Percentiles rank a stretch among this genome's conserved stretches.
These are phyloP conservation scores for Leccinum subgranulosum DNA, from an alignment of 768 basidiomycete genomes.

Conservation along the genomic window DNA sequence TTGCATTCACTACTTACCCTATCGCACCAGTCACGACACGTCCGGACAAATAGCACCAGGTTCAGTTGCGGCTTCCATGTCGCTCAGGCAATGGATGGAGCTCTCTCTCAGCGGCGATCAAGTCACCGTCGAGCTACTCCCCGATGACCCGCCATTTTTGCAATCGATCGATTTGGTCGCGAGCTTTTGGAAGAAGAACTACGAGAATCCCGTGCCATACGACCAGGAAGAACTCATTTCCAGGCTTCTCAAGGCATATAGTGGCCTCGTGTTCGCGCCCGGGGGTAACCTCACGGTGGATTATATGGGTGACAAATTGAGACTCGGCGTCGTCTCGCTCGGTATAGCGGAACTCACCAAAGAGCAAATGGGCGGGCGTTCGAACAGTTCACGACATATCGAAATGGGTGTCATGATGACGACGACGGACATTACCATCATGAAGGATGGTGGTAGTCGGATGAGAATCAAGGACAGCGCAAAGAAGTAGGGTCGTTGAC, in stretches of 20 bases:
- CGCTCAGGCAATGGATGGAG: constrained; percentile 88
- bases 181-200: constrained; percentile 54
- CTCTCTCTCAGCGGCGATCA: constrained; percentile 75
- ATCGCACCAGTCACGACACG: constrained; percentile 65
- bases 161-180: constrained; percentile 80
- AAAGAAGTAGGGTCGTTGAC: constrained; percentile 64
- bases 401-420: constrained; percentile 79
- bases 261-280: constrained; percentile 62
- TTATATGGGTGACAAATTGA: constrained; percentile 82
- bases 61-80: constrained; percentile 68
- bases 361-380: constrained; percentile 49
- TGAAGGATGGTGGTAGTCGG: constrained; percentile 75
- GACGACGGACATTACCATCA: constrained; percentile 86
- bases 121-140: constrained; percentile 65
- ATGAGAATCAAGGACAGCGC: constrained; percentile 92
- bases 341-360: constrained; percentile 59
- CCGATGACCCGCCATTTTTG: constrained; percentile 58
- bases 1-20: constrained; percentile 26
- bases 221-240: constrained; percentile 83
- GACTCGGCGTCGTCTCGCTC: constrained; percentile 61
- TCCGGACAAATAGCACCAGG: constrained; percentile 69
- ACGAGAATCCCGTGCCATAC: constrained; percentile 65
- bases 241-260: constrained; percentile 74
- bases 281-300: constrained; percentile 81
- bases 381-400: constrained; percentile 26